Conservation (phyloP, 1,284 basidiomycete species). For the Amylostereum chailletii region DNA sequence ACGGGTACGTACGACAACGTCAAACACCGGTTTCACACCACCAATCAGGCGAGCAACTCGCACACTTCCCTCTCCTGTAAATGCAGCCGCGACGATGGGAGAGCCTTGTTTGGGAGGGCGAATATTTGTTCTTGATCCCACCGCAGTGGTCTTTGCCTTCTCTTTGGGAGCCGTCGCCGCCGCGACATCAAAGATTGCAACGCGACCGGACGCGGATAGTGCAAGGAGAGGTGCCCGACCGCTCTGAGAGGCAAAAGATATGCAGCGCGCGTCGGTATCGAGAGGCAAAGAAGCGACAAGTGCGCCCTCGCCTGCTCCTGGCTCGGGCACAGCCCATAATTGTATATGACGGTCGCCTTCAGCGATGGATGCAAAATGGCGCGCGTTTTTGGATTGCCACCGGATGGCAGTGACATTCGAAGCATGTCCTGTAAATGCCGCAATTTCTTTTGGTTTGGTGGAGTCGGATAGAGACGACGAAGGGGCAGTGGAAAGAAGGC, state of each 20-base stretch:
- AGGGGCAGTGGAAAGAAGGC: constrained; percentile 33
- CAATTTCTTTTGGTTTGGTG: constrained; percentile 35
- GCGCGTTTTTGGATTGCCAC: constrained; percentile 30
- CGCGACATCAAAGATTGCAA: constrained; percentile 51
- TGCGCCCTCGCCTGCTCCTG: constrained; percentile 37
- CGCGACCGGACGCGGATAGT: constrained; percentile 58
- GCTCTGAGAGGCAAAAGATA: constrained; percentile 33
- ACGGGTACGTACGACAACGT: constrained; percentile 46
- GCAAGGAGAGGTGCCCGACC: constrained; percentile 41
- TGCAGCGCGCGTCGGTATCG: constrained; percentile 55
- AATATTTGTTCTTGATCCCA: constrained; percentile 43
- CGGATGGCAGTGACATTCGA: constrained; percentile 43
- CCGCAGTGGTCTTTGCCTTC: constrained; percentile 38
- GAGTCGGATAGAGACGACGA: constrained; percentile 21
- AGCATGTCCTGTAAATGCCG: constrained; percentile 59
- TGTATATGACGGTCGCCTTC: constrained; percentile 73
- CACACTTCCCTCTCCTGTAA: constrained; percentile 38
- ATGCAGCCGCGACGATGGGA: constrained; percentile 38
- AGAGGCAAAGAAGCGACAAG: constrained; percentile 59
- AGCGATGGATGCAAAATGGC: constrained; percentile 61
- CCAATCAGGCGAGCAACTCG: constrained; percentile 54
- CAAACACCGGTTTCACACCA: constrained; percentile 63
- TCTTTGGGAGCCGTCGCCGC: constrained; percentile 26
- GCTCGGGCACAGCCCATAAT: constrained; percentile 46
- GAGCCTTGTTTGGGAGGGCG: constrained; percentile 31